Conservation (phyloP, 208 protist genomes). For the Wallacemonas sp. region DNA sequence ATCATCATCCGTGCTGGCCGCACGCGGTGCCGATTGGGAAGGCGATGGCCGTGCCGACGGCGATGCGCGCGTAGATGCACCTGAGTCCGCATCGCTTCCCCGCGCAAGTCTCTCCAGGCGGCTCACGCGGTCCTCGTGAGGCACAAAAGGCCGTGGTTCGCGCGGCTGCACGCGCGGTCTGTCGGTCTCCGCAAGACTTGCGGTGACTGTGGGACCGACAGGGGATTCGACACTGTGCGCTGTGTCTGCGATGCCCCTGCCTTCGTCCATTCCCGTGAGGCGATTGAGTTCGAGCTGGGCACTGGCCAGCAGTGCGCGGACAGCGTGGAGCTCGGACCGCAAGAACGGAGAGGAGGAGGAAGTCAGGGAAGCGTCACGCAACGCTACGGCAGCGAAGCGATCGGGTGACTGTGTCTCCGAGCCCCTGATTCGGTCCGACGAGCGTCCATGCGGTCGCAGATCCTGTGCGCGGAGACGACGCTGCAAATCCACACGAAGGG, state of each 20-base stretch:
- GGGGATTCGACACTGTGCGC: too few species aligned
- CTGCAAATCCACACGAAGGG: not conserved
- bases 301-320: not conserved
- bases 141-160: not conserved
- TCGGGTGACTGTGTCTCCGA: too few species aligned
- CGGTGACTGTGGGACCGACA: too few species aligned
- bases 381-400: too few species aligned
- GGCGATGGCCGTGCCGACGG: too few species aligned
- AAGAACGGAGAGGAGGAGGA: too few species aligned
- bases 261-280: not conserved
- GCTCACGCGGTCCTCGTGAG: not conserved
- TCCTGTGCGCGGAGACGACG: not conserved
- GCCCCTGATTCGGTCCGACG: too few species aligned
- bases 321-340: slow-evolving; percentile 7
- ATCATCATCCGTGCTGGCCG: not conserved
- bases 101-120: slow-evolving; percentile 5
- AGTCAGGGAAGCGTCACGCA: too few species aligned
- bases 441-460: too few species aligned
- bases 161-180: too few species aligned
- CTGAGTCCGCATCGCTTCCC: not conserved
- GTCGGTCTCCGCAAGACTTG: too few species aligned
- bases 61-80: not conserved
- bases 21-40: not conserved
- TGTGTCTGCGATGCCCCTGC: not conserved
- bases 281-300: slow-evolving; percentile 12